phyloP scores from a whole-genome alignment of 805 yeast genomes.

The Saccharomycopsis babjevae region DNA sequence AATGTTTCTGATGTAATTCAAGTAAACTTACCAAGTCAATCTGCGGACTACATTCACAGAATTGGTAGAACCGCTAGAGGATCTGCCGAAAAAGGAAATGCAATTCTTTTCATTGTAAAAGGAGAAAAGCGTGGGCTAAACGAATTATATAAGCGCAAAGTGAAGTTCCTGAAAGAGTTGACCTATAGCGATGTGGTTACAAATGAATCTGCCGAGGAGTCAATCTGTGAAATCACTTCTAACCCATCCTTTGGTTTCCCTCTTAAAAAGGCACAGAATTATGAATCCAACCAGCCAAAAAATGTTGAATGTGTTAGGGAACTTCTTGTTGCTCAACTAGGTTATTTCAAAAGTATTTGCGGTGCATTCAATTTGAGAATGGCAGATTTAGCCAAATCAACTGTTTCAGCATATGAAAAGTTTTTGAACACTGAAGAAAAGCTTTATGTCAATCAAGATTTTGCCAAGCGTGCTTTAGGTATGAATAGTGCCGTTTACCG shows the following conservation, averaged over 20 bases:
- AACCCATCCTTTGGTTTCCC: background rate
- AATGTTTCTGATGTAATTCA: conserved; percentile 79
- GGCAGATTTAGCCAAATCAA: background rate
- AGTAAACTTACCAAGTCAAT: conserved; percentile 62
- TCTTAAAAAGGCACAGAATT: background rate
- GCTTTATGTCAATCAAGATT: background rate
- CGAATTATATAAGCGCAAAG: conserved; percentile 42
- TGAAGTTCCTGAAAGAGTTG: conserved; percentile 39
- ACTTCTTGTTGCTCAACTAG: background rate
- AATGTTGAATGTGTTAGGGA: background rate
- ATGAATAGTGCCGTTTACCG: background rate
- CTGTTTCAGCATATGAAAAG: background rate
- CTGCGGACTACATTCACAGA: conserved; percentile 81
- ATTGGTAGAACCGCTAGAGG: conserved; percentile 96
- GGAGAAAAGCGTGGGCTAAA: conserved; percentile 48
- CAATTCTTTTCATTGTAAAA: conserved; percentile 47
- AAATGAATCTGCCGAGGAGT: conserved; percentile 9
- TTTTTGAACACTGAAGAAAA: background rate
- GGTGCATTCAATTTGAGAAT: background rate
- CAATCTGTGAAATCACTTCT: background rate
- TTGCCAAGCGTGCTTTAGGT: conserved; percentile 1
- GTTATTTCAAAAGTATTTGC: conserved; percentile 4
- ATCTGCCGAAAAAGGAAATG: conserved; percentile 56
- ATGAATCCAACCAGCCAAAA: background rate
- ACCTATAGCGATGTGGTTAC: conserved; percentile 29